Percentiles rank a stretch among this genome's conserved stretches.
Evolutionary conservation across 2,329 filamentous ascomycete species (phyloP).

Genomic region (Chalaropsis thielavioides): DNA sequence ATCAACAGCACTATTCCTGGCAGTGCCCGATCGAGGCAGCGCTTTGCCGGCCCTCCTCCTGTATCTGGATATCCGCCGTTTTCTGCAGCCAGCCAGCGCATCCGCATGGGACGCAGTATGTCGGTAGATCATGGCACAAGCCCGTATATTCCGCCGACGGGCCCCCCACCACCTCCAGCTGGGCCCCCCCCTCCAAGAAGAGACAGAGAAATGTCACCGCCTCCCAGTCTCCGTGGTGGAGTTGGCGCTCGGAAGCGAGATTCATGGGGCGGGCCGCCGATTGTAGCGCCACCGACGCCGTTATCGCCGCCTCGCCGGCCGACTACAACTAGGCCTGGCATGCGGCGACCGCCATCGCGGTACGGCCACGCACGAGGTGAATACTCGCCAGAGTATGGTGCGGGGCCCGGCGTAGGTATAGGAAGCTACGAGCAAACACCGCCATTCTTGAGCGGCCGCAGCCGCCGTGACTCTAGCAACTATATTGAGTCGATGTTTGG

Average conservation of each 20-base stretch:
- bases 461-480: conserved; percentile 5
- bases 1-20: neutral
- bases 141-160: conserved; percentile 8
- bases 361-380: conserved; percentile 5
- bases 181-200: neutral
- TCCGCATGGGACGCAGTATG: conserved; percentile 11
- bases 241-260: conserved; percentile 11
- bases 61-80: conserved; percentile 13
- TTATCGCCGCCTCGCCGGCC: conserved; percentile 14
- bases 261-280: conserved; percentile 12
- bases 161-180: neutral
- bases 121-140: conserved; percentile 16
- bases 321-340: conserved; percentile 8
- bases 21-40: neutral
- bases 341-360: conserved; percentile 1
- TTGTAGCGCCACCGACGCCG: conserved; percentile 15
- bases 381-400: conserved; percentile 8
- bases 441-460: neutral
- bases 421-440: conserved; percentile 9
- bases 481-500: conserved; percentile 4
- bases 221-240: conserved; percentile 7
- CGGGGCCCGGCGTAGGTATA: neutral
- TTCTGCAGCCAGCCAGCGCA: neutral
- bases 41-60: conserved; percentile 10
- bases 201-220: conserved; percentile 5